These are phyloP conservation scores for Coemansia furcata DNA, from an alignment of 192 early-diverging fungal genomes.

Conservation along the genomic window DNA sequence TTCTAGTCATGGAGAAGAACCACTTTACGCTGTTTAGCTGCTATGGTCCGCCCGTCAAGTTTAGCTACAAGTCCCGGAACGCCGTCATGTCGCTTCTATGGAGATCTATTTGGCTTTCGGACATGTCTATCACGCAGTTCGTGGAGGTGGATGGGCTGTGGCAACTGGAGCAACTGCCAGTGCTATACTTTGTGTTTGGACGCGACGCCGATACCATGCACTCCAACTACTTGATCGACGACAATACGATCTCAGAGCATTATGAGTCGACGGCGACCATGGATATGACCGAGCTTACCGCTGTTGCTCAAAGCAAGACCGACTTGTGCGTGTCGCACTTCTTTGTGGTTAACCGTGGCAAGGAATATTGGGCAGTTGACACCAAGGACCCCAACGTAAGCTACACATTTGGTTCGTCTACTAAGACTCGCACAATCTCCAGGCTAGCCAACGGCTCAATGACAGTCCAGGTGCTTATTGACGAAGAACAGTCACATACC, in stretches of 20 bases:
- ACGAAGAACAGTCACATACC: background rate
- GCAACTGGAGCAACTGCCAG: background rate
- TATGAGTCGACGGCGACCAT: background rate
- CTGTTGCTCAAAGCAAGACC: background rate
- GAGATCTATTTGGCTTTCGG: background rate
- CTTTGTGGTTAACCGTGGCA: background rate
- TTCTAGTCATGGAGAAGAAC: background rate
- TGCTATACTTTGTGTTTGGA: conserved; percentile 1
- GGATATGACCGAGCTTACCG: background rate
- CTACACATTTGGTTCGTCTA: background rate
- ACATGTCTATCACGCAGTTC: background rate
- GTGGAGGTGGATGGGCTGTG: background rate
- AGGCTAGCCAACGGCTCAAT: background rate
- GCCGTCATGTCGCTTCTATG: background rate
- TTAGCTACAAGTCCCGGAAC: conserved; percentile 5
- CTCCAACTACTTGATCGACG: background rate
- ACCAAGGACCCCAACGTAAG: background rate
- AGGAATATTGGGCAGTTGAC: background rate
- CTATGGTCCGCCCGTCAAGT: background rate
- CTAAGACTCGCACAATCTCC: background rate
- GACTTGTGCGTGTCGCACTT: background rate
- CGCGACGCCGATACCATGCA: background rate
- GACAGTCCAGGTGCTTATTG: background rate
- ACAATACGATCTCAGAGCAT: background rate
- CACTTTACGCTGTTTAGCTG: background rate